Base-by-base conservation (phyloP, 768 basidiomycete genomes). In the Lentinula raphanica region DNA sequence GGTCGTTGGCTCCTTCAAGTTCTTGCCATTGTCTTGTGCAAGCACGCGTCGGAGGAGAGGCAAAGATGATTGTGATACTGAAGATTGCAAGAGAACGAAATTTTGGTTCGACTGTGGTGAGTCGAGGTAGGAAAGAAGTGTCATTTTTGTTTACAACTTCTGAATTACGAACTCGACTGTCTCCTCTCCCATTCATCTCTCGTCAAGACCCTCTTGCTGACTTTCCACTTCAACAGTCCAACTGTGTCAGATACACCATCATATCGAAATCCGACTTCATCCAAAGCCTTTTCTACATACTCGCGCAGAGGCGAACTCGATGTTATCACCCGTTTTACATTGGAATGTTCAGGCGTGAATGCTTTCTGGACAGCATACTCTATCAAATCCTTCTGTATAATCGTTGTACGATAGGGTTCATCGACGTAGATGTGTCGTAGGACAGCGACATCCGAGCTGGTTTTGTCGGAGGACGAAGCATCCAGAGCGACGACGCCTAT, bases 351-450 rank as follows among this genome's bases (percentile, higher is more conserved):
- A 12, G 32, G 9, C 13, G 73, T 67, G 67, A 92, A 90, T n/a
- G 83, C 80, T 56, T 79, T 76, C 31, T 74, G 67, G 25, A 85
- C 66, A 0, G 86, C 87, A 65, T 83, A 76, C n/a, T 74, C 66
- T 7, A 92, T 72, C 28, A 92, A 67, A 65, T 92, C 90, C 17
- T 81, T 71, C 66, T 91, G 87, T 42, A 88, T 75, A 12, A 74
- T 74, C 23, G 80, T 71, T 7, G 63, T 62, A 50, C 87, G 81
- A 64, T 82, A 92, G 15, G 72, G 74, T 62, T 86, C 85, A 39
- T 89, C 86, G 25, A 88, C 80, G 63, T 82, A 86, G 69, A 91
- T 86, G 67, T 92, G 90, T 29, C 88, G 85, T 63, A 92, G 84
- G 17, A 76, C 71, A 11, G 85, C 90, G n/a, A 76, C 74, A 40